These are phyloP conservation scores for Trichophyton verrucosum DNA, from an alignment of 2,329 filamentous ascomycete species.

Conservation along the genomic window DNA sequence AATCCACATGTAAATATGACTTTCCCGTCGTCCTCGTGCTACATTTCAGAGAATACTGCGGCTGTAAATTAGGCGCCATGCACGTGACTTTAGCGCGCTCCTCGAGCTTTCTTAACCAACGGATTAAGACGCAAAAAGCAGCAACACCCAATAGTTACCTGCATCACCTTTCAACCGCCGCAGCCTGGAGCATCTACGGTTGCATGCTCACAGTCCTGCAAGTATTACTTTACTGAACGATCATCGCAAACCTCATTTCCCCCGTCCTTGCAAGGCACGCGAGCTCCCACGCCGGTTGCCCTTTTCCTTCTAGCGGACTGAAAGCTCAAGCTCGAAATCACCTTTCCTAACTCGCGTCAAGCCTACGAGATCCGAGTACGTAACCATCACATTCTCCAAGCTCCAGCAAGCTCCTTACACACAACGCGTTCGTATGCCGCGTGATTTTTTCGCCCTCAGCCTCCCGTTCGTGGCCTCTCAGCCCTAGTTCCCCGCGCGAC, in stretches of 20 bases:
- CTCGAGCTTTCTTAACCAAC: background rate
- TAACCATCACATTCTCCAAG: background rate
- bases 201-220: background rate
- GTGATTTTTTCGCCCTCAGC: background rate
- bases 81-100: background rate
- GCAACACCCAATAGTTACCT: too few species aligned
- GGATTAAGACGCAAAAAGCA: too few species aligned
- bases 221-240: background rate
- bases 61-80: background rate
- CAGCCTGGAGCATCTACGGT: background rate
- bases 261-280: background rate
- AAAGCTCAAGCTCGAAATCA: background rate
- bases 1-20: too few species aligned
- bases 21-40: too few species aligned
- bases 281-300: background rate
- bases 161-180: background rate
- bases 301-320: background rate
- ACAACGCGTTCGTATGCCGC: background rate
- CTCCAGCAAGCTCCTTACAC: background rate
- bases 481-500: background rate
- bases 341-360: background rate
- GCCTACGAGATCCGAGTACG: background rate
- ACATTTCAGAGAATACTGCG: background rate
- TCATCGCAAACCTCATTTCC: background rate
- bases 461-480: background rate